A percentile compares a stretch with the other conserved stretches of the same genome.
Conservation (phyloP, 345 rosid genomes). For the Camelina laxa region DNA sequence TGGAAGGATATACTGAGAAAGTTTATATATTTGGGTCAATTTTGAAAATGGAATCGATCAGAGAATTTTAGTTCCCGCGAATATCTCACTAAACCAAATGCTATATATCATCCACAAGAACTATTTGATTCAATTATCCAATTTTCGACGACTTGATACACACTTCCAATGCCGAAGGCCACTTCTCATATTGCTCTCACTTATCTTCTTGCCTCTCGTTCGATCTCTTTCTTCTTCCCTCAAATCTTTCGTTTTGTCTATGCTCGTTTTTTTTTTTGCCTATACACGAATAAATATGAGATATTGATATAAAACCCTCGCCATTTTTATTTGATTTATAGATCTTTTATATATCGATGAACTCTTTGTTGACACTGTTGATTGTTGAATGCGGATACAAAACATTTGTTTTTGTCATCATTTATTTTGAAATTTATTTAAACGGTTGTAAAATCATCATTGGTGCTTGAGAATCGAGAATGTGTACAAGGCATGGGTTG, state of each 20-base stretch:
- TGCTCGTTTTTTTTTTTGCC: no score
- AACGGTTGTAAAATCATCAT: no score
- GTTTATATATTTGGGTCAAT: neutral
- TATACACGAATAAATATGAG: no score
- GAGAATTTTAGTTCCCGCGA: neutral
- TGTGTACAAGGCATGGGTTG: neutral
- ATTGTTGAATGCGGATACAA: no score
- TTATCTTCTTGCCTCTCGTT: constrained; percentile 17
- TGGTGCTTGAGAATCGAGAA: no score
- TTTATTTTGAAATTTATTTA: no score
- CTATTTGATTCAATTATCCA: neutral
- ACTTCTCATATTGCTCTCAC: neutral
- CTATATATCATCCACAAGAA: neutral
- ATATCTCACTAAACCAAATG: neutral
- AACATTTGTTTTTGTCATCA: no score
- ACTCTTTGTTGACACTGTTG: no score
- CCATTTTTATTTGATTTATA: neutral
- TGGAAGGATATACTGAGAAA: neutral
- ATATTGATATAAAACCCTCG: neutral
- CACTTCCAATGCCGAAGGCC: neutral
- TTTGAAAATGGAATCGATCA: neutral
- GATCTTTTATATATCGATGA: neutral
- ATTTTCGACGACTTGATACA: neutral
- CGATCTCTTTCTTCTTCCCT: neutral
- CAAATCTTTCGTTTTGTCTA: neutral